Evolutionary conservation across 352 stramenopile species (phyloP).

Genomic region (Globisporangium takayamanum): DNA sequence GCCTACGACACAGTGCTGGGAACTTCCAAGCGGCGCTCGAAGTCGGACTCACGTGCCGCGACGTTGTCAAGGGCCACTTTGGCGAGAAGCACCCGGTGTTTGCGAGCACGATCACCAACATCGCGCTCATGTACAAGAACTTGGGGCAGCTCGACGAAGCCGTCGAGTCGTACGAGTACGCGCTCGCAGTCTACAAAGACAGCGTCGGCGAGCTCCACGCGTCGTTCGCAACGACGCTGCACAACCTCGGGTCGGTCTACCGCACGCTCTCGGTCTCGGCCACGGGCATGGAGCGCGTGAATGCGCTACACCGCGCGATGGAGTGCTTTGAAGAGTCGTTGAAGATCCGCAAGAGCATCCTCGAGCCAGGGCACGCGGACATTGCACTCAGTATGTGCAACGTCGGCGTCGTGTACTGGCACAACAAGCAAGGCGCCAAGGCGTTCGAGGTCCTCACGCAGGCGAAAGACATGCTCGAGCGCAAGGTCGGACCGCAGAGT

Average conservation of each 20-base stretch:
- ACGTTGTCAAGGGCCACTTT: constrained; percentile 68
- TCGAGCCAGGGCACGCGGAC: constrained; percentile 70
- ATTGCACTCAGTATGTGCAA: constrained; percentile 81
- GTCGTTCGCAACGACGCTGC: constrained; percentile 78
- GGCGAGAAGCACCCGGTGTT: constrained; percentile 75
- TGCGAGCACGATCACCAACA: constrained; percentile 81
- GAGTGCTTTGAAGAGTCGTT: constrained; percentile 79
- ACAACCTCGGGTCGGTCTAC: constrained; percentile 78
- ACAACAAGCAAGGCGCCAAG: constrained; percentile 75
- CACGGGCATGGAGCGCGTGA: constrained; percentile 66
- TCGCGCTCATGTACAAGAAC: constrained; percentile 87
- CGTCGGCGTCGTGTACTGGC: constrained; percentile 72
- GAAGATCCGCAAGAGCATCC: constrained; percentile 60
- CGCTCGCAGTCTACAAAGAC: constrained; percentile 74
- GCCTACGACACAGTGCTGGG: constrained; percentile 29
- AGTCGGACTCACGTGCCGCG: constrained; percentile 56
- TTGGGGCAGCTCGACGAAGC: constrained; percentile 66
- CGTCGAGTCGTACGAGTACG: constrained; percentile 76
- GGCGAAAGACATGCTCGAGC: constrained; percentile 51
- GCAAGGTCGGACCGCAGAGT: constrained; percentile 46
- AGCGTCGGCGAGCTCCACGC: constrained; percentile 75
- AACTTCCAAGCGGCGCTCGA: constrained; percentile 65
- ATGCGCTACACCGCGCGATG: constrained; percentile 50
- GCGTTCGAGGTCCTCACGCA: constrained; percentile 53
- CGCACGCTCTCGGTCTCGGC: constrained; percentile 46